Percentiles rank a stretch among this genome's conserved stretches.
phyloP scores from a whole-genome alignment of 2,329 filamentous ascomycete genomes.

The Alternaria consortialis region DNA sequence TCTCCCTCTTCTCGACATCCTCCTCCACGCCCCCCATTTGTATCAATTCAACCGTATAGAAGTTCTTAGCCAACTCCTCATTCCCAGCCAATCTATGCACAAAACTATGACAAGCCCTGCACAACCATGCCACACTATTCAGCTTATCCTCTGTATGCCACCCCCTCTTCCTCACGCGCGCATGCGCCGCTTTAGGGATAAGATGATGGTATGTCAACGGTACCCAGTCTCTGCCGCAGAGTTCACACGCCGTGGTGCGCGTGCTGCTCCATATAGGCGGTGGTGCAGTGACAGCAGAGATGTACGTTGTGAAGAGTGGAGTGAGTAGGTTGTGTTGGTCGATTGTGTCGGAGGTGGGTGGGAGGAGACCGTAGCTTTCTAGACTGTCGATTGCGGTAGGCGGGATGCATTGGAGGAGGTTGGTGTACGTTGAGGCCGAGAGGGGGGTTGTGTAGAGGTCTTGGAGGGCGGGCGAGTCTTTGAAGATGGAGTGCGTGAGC shows the following conservation, averaged over 20 bases:
- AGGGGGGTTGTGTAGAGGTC: conserved; percentile 67
- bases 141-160: conserved; percentile 81
- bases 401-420: conserved; percentile 64
- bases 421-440: conserved; percentile 59
- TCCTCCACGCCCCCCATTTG: conserved; percentile 76
- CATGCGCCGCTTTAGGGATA: conserved; percentile 80
- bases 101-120: conserved; percentile 82
- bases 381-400: conserved; percentile 72
- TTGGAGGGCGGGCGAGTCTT: conserved; percentile 61
- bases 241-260: conserved; percentile 69
- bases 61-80: conserved; percentile 78
- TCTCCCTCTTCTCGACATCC: conserved; percentile 68
- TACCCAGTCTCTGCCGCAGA: conserved; percentile 78
- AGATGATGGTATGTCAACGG: conserved; percentile 85
- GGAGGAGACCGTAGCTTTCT: conserved; percentile 70
- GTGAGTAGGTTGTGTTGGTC: conserved; percentile 65
- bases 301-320: conserved; percentile 70
- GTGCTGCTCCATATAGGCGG: conserved; percentile 72
- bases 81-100: conserved; percentile 79
- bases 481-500: conserved; percentile 67
- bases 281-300: conserved; percentile 64
- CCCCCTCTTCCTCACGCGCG: conserved; percentile 76
- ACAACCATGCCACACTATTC: conserved; percentile 86
- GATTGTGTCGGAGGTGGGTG: conserved; percentile 48
- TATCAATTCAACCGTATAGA: conserved; percentile 76